Percentiles rank a stretch among this genome's conserved stretches.
Evolutionary conservation across 345 rosid species (phyloP).

Genomic region (Brassica nigra): DNA sequence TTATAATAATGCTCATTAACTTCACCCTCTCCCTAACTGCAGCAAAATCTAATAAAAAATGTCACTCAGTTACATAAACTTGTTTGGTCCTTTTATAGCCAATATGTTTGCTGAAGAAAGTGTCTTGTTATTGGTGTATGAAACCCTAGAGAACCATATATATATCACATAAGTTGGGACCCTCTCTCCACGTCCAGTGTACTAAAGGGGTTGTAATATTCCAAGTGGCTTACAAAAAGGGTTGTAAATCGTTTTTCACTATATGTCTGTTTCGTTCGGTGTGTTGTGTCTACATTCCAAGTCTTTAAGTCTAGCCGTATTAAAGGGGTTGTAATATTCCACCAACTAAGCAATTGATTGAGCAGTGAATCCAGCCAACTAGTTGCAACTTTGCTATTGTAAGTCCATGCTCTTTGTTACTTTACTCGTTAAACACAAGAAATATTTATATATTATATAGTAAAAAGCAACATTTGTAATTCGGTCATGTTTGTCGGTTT

Average conservation of each 20-base stretch:
- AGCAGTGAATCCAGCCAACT: not conserved
- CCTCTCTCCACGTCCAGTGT: constrained; percentile 2
- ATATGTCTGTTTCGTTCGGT: not conserved
- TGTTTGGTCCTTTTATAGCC: not conserved
- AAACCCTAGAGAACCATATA: not conserved
- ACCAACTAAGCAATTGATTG: not conserved
- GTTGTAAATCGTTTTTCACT: not conserved
- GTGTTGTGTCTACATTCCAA: not conserved
- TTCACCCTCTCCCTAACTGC: not conserved
- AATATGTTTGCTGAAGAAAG: not conserved
- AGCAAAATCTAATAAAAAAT: not conserved
- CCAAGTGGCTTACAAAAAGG: not conserved
- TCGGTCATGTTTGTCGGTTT: not conserved
- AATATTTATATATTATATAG: not conserved
- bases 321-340: not conserved
- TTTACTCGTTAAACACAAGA: not conserved
- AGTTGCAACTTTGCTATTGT: not conserved
- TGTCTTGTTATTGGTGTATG: not conserved
- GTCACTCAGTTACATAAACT: not conserved
- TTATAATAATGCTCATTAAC: not conserved
- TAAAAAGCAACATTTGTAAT: not conserved
- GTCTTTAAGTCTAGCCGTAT: not conserved
- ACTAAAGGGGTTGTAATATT: not conserved
- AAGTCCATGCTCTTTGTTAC: not conserved
- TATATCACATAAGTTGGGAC: not conserved